Base-by-base conservation (phyloP, 371 early-diverging fungal genomes). In the Mortierella sp. region DNA sequence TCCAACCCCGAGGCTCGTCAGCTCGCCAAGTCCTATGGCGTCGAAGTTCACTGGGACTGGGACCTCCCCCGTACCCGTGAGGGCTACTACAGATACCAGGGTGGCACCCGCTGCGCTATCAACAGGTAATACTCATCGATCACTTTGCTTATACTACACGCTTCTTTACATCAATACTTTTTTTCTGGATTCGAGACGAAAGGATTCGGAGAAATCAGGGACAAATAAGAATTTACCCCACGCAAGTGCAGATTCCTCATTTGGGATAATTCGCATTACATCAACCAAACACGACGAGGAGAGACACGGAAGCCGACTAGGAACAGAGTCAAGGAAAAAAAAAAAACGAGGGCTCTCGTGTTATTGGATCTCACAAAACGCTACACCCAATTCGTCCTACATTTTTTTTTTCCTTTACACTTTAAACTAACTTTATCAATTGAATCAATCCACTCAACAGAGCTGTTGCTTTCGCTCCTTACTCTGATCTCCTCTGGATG, bases 401-500 rank as follows among this genome's bases (percentile, higher is more conserved):
- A 35, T 35, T 35, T n/a, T 22, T 37, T 11, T 47, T 52, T 49
- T 55, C 8, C 22, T 12, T 67, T n/a, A 59, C 45, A 35, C 39
- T 14, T 37, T 58, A 20, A 20, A 43, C 43, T 62, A 22, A 58
- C 24, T 30, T 35, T 49, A 54, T 64, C 47, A 39, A 66, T 66
- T n/a, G 10, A 49, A 49, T 40, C 30, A 39, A 39, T 66, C 18
- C 30, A 39, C 45, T 47, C 51, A 43, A 54, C 69, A 81, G 83
- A 80, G 94, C 96, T 60, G 87, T 94, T 65, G 96, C 96, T 62
- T 99, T 93, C 79, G 93, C 97, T 66, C 94, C 93, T 12, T 98
- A 97, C 89, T 91, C 95, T 77, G 99, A 99, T 87, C 88, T 98
- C 78, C 84, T 98, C 49, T 99, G 98, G 99, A 98, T 98, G 98